These are phyloP conservation scores for Saccharomyces pastorianus DNA, from an alignment of 1,139 yeast genomes.

Conservation along the genomic window DNA sequence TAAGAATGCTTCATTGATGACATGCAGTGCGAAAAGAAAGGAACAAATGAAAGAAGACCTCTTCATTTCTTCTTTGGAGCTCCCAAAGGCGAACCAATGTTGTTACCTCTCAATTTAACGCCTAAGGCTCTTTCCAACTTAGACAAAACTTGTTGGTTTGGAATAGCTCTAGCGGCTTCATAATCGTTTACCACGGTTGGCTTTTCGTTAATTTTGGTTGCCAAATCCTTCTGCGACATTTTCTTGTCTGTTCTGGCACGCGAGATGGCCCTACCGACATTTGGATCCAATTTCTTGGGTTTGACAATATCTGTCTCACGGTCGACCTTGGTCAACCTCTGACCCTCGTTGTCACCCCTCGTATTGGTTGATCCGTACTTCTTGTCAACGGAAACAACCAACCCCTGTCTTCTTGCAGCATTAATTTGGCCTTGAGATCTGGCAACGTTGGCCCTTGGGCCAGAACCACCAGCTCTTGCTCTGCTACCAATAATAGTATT, in stretches of 20 bases:
- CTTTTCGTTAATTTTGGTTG: slow-evolving; percentile 90
- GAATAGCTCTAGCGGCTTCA: slow-evolving; percentile 94
- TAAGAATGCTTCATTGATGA: slow-evolving; percentile 1
- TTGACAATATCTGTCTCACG: slow-evolving; percentile 90
- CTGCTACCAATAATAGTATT: slow-evolving; percentile 82
- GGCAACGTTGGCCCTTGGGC: slow-evolving; percentile 83
- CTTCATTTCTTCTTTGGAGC: slow-evolving; percentile 35
- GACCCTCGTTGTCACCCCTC: slow-evolving; percentile 80
- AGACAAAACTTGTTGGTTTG: slow-evolving; percentile 88
- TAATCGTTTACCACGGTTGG: slow-evolving; percentile 93
- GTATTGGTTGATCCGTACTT: slow-evolving; percentile 68
- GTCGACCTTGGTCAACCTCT: slow-evolving; percentile 86
- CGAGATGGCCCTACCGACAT: slow-evolving; percentile 82
- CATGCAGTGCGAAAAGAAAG: not conserved
- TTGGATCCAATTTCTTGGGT: slow-evolving; percentile 75
- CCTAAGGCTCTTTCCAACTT: slow-evolving; percentile 93
- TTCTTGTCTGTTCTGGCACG: slow-evolving; percentile 84
- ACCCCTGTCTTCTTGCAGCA: slow-evolving; percentile 89
- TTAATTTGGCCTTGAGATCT: slow-evolving; percentile 70
- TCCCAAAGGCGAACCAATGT: slow-evolving; percentile 79
- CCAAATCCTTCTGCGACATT: slow-evolving; percentile 90
- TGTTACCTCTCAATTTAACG: slow-evolving; percentile 91
- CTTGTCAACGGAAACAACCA: slow-evolving; percentile 85
- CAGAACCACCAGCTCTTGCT: slow-evolving; percentile 81
- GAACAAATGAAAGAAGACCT: not conserved